phyloP scores from a whole-genome alignment of 169 alveolate genomes.

The Ichthyophthirius multifiliis region DNA sequence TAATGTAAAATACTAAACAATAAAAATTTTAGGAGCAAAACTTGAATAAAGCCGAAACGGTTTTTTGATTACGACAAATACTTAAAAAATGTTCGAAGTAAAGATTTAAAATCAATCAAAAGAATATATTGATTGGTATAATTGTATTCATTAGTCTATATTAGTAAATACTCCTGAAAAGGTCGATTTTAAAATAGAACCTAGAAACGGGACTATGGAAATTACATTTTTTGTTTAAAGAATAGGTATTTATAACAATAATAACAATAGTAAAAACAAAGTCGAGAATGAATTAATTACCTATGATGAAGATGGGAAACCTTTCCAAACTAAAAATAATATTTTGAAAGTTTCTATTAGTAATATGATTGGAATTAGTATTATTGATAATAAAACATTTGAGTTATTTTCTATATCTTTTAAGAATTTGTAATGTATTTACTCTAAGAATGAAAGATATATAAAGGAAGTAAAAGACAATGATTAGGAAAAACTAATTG shows the following conservation, averaged over 20 bases:
- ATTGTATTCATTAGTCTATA: not conserved
- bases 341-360: not conserved
- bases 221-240: too few relatives aligned
- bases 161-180: not conserved
- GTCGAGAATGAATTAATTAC: not conserved
- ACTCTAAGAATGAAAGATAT: not conserved
- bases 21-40: not conserved
- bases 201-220: slow-evolving; percentile 7
- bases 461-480: not conserved
- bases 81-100: not conserved
- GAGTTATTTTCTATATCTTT: not conserved
- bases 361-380: not conserved
- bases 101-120: not conserved
- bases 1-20: not conserved
- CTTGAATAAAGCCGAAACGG: not conserved
- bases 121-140: not conserved
- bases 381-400: not conserved
- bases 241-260: not conserved
- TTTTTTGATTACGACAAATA: not conserved
- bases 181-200: not conserved
- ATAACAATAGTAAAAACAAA: not conserved
- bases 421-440: not conserved
- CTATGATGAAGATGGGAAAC: not conserved
- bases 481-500: not conserved
- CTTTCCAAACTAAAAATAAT: not conserved